Evolutionary conservation across 768 basidiomycete genomes (phyloP), one percentile per base, ranked within the genome.

Genomic region (Pisolithus microcarpus): DNA sequence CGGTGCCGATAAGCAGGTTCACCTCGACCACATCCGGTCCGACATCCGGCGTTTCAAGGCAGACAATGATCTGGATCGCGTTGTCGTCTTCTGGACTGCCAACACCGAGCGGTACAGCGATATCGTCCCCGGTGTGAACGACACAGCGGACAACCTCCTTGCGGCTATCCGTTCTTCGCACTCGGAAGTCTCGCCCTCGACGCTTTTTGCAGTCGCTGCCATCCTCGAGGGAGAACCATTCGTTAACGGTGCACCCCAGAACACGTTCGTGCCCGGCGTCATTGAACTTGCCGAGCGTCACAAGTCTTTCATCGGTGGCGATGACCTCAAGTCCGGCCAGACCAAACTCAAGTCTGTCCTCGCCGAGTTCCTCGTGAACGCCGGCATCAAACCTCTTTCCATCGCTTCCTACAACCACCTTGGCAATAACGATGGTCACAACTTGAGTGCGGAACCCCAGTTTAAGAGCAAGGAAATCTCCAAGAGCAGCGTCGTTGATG

Each of bases 381-480:
- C 94, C 2, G 94, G 94, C 53, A 97, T 97, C 78, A 96, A 96
- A 75, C 94, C 94, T 24, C 81, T 94, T 65, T 90, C 89, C 53
- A 97, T 99, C 63, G 89, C 95, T 9, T 92, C 89, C 11, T 98
- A 99, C 78, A 98, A 97, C 78, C 95, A 98, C 67, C 84, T 99
- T 50, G 95, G 95, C 15, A 97, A 97, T 78, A 97, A 99, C 68
- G 95, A 97, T 62, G 94, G 94, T 9, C 81, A 82, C 66, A 96
- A 95, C 72, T 73, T 99, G 64, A 85, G 82, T 48, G 87, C 91
- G 6, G 90, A 91, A 66, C 76, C 75, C 54, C 95, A 97, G 73
- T 99, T 98, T 84, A 87, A 85, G 75, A 89, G 85, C 76, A 98
- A 98, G 82, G 95, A 97, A 75, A 97, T 97, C 71, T 85, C 83